Evolutionary conservation across 1,284 basidiomycete species (phyloP), one percentile per base, ranked within the genome.

Genomic region (Ganoderma multipileum): DNA sequence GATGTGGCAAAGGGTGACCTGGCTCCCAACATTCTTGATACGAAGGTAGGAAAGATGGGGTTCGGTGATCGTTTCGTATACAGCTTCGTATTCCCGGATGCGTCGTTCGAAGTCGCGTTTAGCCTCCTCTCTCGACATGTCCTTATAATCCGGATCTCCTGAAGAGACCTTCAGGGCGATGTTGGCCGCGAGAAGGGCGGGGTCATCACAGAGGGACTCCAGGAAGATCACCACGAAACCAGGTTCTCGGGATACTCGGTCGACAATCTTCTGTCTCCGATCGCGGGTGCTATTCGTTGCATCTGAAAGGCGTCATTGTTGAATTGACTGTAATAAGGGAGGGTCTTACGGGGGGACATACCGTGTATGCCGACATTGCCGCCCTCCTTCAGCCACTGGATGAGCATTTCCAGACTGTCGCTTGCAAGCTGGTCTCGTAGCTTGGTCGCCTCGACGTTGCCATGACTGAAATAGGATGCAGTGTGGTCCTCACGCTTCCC

Each of bases 311-410:
- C 2, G 12, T 26, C 20, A 5, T 50, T 12, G 23, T n/a, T 26
- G n/a, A 50, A 14, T 23, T 26, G 11, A 12, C 23, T 26, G 9
- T 50, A 23, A 50, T 3, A 7, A 12, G 11, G 11, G 23, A 50
- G 23, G 23, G 47, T 50, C 23, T 26, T 12, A 50, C 50, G 7
- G 39, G 69, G 47, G 30, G 42, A 77, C 86, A 64, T 75, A 95
- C 95, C 97, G 81, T 98, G 97, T 74, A 99, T 99, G 9, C 96
- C 98, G 41, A 99, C 97, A 77, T 99, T 99, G 0, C 98, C 97
- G 18, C 95, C 95, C 54, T 92, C 90, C 81, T 95, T 96, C 66
- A 99, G 83, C 97, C 98, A 99, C 52, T 89, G 85, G 72, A 99
- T 98, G 52, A 99, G 83, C 88, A 95, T 95, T 74, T 99, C 97